Evolutionary conservation across 73 alveolate species (phyloP).

Genomic region (Paramecium sonneborni): DNA sequence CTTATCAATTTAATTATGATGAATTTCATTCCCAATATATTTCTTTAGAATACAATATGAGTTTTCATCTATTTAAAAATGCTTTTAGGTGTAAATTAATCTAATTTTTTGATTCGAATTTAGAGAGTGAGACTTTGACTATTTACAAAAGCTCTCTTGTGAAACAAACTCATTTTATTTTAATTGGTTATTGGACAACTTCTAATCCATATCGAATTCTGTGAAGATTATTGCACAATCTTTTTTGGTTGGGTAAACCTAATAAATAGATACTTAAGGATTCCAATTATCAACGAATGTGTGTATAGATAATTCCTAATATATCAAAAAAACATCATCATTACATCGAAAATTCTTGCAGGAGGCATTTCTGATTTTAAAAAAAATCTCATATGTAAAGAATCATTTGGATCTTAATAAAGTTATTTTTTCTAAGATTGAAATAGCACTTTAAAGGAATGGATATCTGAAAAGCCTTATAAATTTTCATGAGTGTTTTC

Average conservation of each 20-base stretch:
- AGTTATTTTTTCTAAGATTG: neutral
- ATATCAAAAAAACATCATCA: neutral
- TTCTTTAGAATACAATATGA: neutral
- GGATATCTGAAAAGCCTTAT: neutral
- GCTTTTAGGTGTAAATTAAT: slow-evolving; percentile 8
- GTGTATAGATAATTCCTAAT: neutral
- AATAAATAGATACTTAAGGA: neutral
- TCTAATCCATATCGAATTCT: slow-evolving; percentile 27
- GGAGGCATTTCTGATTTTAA: neutral
- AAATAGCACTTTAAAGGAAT: neutral
- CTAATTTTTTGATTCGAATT: neutral
- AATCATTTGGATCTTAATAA: neutral
- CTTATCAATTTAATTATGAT: slow-evolving; percentile 24
- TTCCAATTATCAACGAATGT: neutral
- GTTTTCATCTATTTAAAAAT: neutral
- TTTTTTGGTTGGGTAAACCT: neutral
- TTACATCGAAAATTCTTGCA: neutral
- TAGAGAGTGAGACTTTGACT: neutral
- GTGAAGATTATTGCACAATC: neutral
- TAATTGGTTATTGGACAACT: neutral
- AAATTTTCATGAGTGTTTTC: neutral
- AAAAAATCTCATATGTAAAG: slow-evolving; percentile 24
- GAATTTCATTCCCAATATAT: neutral
- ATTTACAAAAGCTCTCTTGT: neutral
- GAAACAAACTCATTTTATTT: neutral